Evolutionary conservation across 345 rosid genomes (phyloP), one percentile per base, ranked within the genome.

Genomic region (Aurinia saxatilis): DNA sequence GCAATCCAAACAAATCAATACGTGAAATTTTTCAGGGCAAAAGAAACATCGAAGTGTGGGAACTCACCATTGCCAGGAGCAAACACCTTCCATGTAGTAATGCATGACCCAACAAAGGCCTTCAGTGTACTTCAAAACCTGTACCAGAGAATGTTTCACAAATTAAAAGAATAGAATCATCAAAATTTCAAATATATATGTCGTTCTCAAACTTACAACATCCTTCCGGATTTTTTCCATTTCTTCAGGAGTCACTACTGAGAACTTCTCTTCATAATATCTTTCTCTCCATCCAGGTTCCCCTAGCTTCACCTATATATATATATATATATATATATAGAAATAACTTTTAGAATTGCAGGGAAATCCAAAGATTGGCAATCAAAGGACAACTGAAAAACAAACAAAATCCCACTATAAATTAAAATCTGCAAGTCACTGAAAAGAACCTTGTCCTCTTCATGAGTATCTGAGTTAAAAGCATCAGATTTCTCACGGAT

Each of bases 61-160:
- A 65, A 82, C 86, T 81, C 68, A 87, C 99, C 99, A 93, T 61
- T 82, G 90, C 99, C 97, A 93, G 44, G 99, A 93, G 74, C 92
- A 90, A 76, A 93, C 97, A 47, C 98, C 99, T 82, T 90, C 99
- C 66, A 86, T 87, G 65, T 93, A 93, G 75, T 93, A 93, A 70
- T 77, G 99, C 99, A 90, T 86, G 39, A 93, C 97, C 99, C 99
- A 93, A 64, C 97, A 93, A 21, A 93, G 81, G 50, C 99, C 99
- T 74, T 93, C 97, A 8, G 88, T 78, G 65, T 87, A 93, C 78
- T 67, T 80, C 81, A 84, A 69, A 63, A 83, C 96, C 98, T 91
- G 63, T 33, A 40, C 74, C 66, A 60, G 38, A 19, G 13, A 73
- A 71, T 39, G 48, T 41, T 50, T 69, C 69, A 50, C 15, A 46